Percentiles rank a stretch among this genome's conserved stretches.
Conservation (phyloP, 441 rosid species). For the Macaranga tanarius region DNA sequence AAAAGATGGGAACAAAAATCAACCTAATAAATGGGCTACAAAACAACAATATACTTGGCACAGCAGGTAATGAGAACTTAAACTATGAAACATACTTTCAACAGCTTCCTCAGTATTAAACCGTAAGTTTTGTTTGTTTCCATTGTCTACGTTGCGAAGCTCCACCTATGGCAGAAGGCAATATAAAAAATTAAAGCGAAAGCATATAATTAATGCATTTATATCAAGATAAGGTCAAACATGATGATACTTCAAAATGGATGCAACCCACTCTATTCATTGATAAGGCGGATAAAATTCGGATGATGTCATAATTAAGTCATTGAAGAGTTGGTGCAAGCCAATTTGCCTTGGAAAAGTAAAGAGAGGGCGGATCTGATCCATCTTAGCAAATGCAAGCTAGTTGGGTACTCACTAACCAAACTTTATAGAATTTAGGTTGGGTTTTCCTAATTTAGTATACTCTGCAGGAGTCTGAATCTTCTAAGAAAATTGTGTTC, state of each 20-base stretch:
- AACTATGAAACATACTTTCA: slow-evolving; percentile 62
- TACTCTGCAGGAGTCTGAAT: neutral
- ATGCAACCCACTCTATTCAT: neutral
- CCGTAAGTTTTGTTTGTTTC: slow-evolving; percentile 78
- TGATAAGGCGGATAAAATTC: neutral
- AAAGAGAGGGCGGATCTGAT: no score
- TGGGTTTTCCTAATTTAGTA: neutral
- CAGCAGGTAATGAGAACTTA: neutral
- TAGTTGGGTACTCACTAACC: neutral
- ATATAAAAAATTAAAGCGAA: neutral
- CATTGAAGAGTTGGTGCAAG: neutral
- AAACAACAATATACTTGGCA: neutral
- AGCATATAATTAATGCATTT: neutral
- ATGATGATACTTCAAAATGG: neutral
- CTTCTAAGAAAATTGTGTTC: neutral
- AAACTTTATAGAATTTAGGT: neutral
- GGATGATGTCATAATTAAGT: neutral
- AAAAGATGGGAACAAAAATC: neutral
- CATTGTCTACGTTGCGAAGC: slow-evolving; percentile 89
- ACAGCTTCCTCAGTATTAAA: slow-evolving; percentile 85
- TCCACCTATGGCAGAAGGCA: slow-evolving; percentile 49
- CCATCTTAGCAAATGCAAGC: neutral
- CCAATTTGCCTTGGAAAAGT: neutral
- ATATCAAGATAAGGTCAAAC: neutral
- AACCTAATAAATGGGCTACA: neutral